Base-by-base conservation (phyloP, 352 stramenopile genomes). In the Phytopythium ostracodes region DNA sequence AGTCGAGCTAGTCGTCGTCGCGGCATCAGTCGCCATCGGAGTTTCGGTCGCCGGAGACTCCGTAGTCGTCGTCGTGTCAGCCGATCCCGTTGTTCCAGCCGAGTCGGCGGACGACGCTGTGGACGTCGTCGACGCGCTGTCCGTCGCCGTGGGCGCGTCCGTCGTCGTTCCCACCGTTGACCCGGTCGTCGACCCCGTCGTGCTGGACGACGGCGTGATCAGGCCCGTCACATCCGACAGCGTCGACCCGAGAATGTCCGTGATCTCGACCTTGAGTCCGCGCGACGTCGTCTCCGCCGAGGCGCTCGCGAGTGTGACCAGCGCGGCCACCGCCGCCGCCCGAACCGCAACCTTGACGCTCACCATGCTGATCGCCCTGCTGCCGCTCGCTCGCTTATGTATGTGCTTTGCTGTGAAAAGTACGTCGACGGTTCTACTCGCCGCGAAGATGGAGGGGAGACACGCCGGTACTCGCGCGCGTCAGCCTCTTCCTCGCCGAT, bases 351-450 rank as follows among this genome's bases (percentile, higher is more conserved):
- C 50, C 50, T 52, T 31, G 24, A 52, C 46, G 46, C 46, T 52
- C 46, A 52, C 46, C 46, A 52, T 52, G 46, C 12, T 52, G 33
- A 4, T 38, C 7, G 7, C 33, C 6, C 33, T 14, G 33, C 33
- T 38, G 22, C 22, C 42, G 24, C 5, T 31, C 24, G 46, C 46
- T 33, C 12, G 22, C 42, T 14, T 52, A 5, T 24, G 24, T n/a
- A n/a, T n/a, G n/a, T n/a, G n/a, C n/a, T 9, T 52, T 24, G 46
- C 22, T 20, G 25, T 17, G 14, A 0, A 10, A 52, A 52, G 46
- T 52, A 52, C 46, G 46, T 17, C 46, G 46, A 33, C 46, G 24
- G 43, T 50, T n/a, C 43, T 50, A 22, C 43, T 29, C n/a, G 43
- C 20, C 43, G 43, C 43, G 43, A 27, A 11, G 6, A 22, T 10